Conservation (phyloP, 371 early-diverging fungal genomes). For the Enterospora canceri region DNA sequence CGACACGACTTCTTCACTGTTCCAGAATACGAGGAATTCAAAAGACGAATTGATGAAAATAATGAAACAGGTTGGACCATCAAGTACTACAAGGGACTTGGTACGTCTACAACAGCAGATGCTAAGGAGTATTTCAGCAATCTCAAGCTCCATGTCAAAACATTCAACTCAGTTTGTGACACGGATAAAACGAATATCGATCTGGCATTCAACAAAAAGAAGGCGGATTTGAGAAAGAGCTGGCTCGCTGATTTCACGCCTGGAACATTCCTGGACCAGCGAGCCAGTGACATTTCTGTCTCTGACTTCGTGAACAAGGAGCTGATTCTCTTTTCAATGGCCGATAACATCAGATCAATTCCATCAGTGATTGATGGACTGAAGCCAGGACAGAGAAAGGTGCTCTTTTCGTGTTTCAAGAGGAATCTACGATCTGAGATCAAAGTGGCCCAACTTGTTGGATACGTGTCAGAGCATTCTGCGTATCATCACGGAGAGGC, state of each 20-base stretch:
- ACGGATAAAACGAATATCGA: conserved; percentile 73
- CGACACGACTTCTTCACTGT: conserved; percentile 74
- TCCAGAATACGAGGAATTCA: conserved; percentile 85
- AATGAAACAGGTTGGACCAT: conserved; percentile 57
- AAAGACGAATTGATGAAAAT: conserved; percentile 2
- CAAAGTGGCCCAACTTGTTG: conserved; percentile 85
- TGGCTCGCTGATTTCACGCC: conserved; percentile 77
- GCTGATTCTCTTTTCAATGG: conserved; percentile 85
- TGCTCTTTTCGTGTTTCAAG: conserved; percentile 78
- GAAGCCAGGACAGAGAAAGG: conserved; percentile 96
- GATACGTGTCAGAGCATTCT: conserved; percentile 78
- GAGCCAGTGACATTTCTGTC: conserved; percentile 65
- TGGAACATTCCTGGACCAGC: conserved; percentile 83
- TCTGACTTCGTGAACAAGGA: conserved; percentile 90
- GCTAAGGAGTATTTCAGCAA: conserved; percentile 82
- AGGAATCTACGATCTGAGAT: conserved; percentile 69
- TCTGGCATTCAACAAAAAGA: conserved; percentile 92
- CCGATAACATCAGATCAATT: conserved; percentile 89
- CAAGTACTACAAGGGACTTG: conserved; percentile 98
- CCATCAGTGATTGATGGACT: conserved; percentile 92
- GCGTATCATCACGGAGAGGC: conserved; percentile 96
- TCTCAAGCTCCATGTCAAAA: conserved; percentile 69
- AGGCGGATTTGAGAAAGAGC: conserved; percentile 81
- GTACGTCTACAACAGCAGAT: conserved; percentile 76
- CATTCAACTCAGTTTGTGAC: conserved; percentile 61